Conservation (phyloP, 1,284 basidiomycete genomes). For the Apiotrichum mycotoxinovorans region DNA sequence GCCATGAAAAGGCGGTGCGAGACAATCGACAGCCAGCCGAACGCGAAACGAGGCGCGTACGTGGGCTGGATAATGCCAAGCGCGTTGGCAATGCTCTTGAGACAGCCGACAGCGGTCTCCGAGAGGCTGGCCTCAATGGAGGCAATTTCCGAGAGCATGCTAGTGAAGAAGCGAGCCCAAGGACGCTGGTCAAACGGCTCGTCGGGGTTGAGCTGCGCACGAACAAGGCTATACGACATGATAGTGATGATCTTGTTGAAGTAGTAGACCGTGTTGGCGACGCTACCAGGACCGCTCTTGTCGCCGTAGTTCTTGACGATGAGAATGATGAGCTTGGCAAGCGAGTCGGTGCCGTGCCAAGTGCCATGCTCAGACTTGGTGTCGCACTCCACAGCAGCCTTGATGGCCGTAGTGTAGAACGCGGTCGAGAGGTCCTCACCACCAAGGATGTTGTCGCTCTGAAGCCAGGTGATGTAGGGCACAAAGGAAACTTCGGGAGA, state of each 20-base stretch:
- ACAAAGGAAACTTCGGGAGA: constrained; percentile 90
- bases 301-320: constrained; percentile 93
- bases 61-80: constrained; percentile 94
- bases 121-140: constrained; percentile 78
- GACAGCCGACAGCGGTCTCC: constrained; percentile 79
- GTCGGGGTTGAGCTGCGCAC: constrained; percentile 91
- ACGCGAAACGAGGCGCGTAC: constrained; percentile 96
- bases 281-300: constrained; percentile 66
- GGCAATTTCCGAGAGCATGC: constrained; percentile 86
- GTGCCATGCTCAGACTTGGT: constrained; percentile 77
- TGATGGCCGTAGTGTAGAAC: constrained; percentile 97
- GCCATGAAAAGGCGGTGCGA: constrained; percentile 98
- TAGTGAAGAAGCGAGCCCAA: constrained; percentile 98
- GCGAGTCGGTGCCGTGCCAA: constrained; percentile 87
- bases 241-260: constrained; percentile 97
- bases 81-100: constrained; percentile 87
- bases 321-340: constrained; percentile 91
- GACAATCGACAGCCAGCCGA: constrained; percentile 95
- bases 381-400: constrained; percentile 89
- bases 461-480: constrained; percentile 93
- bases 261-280: constrained; percentile 96
- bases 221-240: constrained; percentile 90
- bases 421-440: constrained; percentile 95
- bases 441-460: constrained; percentile 93
- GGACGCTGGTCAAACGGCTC: constrained; percentile 92